Evolutionary conservation across 345 rosid genomes (phyloP).

Genomic region (Euphorbia tirucalli): DNA sequence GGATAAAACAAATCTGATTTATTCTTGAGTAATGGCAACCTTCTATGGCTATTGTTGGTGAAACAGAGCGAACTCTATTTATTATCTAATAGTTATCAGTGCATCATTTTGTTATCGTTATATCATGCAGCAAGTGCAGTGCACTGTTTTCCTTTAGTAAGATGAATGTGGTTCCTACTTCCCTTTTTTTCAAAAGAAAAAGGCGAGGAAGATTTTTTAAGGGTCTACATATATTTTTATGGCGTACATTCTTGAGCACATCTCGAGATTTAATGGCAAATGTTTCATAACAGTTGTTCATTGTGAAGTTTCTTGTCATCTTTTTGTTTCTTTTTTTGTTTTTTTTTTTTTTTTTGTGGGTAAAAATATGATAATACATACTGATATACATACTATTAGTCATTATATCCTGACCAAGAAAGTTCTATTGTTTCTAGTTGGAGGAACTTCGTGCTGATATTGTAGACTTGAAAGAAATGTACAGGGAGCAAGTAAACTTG

Average conservation of each 20-base stretch:
- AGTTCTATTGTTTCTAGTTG: conserved; percentile 50
- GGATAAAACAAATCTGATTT: too few species aligned
- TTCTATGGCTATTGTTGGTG: background rate
- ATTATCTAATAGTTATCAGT: background rate
- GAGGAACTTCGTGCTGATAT: conserved; percentile 98
- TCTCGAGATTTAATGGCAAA: background rate
- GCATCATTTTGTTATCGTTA: background rate
- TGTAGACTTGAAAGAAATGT: conserved; percentile 98
- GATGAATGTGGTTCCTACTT: background rate
- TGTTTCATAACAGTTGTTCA: background rate
- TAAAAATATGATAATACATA: background rate
- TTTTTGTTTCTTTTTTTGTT: background rate
- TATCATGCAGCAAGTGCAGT: background rate
- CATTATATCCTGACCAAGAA: conserved; percentile 16
- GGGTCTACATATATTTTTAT: background rate
- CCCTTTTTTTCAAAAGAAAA: too few species aligned
- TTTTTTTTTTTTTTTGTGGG: background rate
- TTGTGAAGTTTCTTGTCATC: background rate
- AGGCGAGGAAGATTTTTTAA: too few species aligned
- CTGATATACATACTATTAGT: background rate
- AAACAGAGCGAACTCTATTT: background rate
- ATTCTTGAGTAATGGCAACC: too few species aligned
- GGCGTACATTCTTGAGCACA: background rate
- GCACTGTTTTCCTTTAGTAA: background rate
- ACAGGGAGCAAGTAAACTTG: conserved; percentile 97